Base-by-base conservation (phyloP, 345 rosid genomes). In the Cardiospermum halicacabum region DNA sequence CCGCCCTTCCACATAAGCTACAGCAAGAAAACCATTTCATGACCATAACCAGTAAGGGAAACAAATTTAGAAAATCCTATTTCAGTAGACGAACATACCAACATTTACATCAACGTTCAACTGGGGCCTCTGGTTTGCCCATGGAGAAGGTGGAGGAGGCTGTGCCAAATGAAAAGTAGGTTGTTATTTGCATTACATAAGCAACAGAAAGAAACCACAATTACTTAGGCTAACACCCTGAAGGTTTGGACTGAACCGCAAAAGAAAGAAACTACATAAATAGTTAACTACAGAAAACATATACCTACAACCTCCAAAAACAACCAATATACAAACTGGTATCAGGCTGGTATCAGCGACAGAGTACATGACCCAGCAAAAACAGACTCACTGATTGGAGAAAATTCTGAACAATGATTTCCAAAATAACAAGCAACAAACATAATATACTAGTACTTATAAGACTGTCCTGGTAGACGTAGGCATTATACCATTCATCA, bases 1-100 rank as follows among this genome's bases (percentile, higher is more conserved):
- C 68, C 96, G 86, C 61, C 91, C 93, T 84, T 91, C 96, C 75
- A 81, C 95, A 21, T 91, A 94, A 84, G 99, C 97, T 91, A 78
- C 60, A 64, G 58, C 42, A 51, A 66, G 66, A 31, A 54, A 62
- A 19, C 31, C 56, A n/a, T n/a, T 11, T 69, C 50, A 55, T 54
- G 65, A 53, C 37, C 51, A 60, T 53, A 58, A 58, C 30, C 63
- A 68, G 45, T 21, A 49, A 69, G 60, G 39, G n/a, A 18, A 12
- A 61, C 48, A 30, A 55, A n/a, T n/a, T n/a, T n/a, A n/a, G 24
- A 64, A 53, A 39, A n/a, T 56, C 56, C 53, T 51, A 43, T 64
- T n/a, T 43, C 16, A 39, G 47, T 59, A 58, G 56, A 50, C 15
- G 48, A 16, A 81, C 99, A 84, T 78, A 89, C 97, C 99, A 67